Conservation (phyloP, 306 rosid species). For the Cyclanthera cordifolia region DNA sequence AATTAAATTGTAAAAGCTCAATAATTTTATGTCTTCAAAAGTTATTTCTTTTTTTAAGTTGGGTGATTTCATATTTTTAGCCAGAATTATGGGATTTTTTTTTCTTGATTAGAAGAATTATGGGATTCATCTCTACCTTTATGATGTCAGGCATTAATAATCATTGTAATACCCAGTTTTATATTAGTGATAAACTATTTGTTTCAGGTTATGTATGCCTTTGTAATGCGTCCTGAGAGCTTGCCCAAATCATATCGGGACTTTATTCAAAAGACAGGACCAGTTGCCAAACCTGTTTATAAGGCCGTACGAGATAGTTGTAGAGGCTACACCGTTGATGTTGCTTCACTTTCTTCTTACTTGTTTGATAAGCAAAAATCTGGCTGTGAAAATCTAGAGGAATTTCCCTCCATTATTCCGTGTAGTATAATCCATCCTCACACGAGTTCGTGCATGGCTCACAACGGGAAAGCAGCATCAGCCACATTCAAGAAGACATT, state of each 20-base stretch:
- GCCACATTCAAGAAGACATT: conserved; percentile 86
- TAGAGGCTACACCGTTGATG: conserved; percentile 67
- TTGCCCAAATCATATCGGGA: conserved; percentile 88
- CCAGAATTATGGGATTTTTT: neutral
- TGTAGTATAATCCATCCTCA: conserved; percentile 78
- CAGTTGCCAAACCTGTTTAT: conserved; percentile 86
- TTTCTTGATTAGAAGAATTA: neutral
- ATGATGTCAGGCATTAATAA: neutral
- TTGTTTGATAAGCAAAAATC: conserved; percentile 42
- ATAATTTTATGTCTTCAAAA: neutral
- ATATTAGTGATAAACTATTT: neutral
- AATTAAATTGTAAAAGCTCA: neutral
- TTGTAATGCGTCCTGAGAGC: conserved; percentile 99
- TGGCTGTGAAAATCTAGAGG: conserved; percentile 53
- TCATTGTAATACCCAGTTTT: neutral
- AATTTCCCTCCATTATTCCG: conserved; percentile 71
- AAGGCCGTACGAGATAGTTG: conserved; percentile 86
- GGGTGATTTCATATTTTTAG: neutral
- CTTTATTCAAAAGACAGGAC: conserved; percentile 89
- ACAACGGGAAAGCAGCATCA: conserved; percentile 59
- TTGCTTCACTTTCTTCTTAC: conserved; percentile 54
- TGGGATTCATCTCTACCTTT: neutral
- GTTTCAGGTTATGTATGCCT: conserved; percentile 85
- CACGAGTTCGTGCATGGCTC: conserved; percentile 69
- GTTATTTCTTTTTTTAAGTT: neutral